Evolutionary conservation across 495 filamentous ascomycete genomes (phyloP), one percentile per base, ranked within the genome.

Genomic region (Halenospora varia): DNA sequence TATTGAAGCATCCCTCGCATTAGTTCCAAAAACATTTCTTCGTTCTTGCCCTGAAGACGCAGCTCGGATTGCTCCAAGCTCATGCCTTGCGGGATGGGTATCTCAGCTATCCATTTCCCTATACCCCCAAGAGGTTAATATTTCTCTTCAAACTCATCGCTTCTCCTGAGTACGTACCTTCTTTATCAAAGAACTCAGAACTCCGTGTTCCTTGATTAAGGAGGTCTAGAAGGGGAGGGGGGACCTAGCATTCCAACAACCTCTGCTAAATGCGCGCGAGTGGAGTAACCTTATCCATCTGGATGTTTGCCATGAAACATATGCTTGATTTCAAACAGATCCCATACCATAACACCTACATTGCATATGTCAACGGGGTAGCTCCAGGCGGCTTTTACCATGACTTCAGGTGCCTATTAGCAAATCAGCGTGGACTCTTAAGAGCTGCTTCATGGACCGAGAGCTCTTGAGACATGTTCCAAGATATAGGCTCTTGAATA

Each of bases 361-460:
- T 75, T 77, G 78, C 79, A 80, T 45, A 79, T 75, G 56, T 82
- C 78, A 40, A 78, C 67, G 3, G 66, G 52, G 58, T 76, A 75
- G 24, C 60, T 65, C 80, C 76, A 80, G 1, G 69, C 61, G 1
- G 67, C 58, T 39, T 70, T 63, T 10, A 82, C 50, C 48, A 81
- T 75, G 1, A 80, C 71, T 56, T 83, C 78, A 0, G 78, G 77
- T 6, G 73, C 67, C 25, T 75, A 57, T 53, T 79, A 80, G 10
- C n/a, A 73, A 22, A 47, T 75, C 62, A 0, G 79, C 63, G 59
- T 72, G 67, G 2, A 64, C 53, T 52, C 55, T n/a, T 35, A 57
- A 57, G 40, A 11, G 48, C 10, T 68, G 53, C 51, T 59, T 51
- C 19, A n/a, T 13, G 56, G 35, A 40, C 9, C 9, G 35, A n/a